Percentiles rank a stretch among this genome's conserved stretches.
These are phyloP conservation scores for Dicorynia guianensis DNA, from an alignment of 306 rosid genomes.

Conservation along the genomic window DNA sequence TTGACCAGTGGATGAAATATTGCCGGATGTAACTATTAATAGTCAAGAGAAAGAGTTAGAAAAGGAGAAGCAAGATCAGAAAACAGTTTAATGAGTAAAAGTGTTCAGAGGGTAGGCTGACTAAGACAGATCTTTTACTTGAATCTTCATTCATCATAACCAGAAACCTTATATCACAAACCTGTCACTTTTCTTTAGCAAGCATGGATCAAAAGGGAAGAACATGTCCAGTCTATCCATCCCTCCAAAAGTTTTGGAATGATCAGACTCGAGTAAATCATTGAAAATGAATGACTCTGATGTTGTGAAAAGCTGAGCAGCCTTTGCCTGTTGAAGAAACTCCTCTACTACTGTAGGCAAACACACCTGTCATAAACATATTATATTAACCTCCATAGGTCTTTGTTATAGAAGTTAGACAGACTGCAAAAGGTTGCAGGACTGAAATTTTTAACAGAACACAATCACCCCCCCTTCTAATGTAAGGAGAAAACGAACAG, in stretches of 20 bases:
- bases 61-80: slow-evolving; percentile 30
- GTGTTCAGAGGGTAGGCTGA: neutral
- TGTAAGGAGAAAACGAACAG: neutral
- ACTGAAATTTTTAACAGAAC: neutral
- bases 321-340: slow-evolving; percentile 81
- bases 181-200: slow-evolving; percentile 82
- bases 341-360: slow-evolving; percentile 82
- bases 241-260: slow-evolving; percentile 83
- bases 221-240: slow-evolving; percentile 84
- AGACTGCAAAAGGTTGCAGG: neutral
- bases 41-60: neutral
- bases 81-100: slow-evolving; percentile 11
- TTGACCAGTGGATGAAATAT: slow-evolving; percentile 81
- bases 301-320: slow-evolving; percentile 67
- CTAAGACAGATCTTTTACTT: neutral
- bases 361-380: slow-evolving; percentile 66
- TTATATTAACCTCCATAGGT: slow-evolving; percentile 24
- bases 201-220: slow-evolving; percentile 92
- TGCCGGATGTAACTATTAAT: slow-evolving; percentile 65
- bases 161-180: slow-evolving; percentile 27
- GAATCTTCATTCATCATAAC: neutral
- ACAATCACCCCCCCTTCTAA: neutral
- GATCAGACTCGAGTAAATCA: slow-evolving; percentile 74
- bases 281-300: slow-evolving; percentile 60
- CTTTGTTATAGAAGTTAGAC: neutral